Base-by-base conservation (phyloP, 2,329 filamentous ascomycete species). In the Bretziella fagacearum region DNA sequence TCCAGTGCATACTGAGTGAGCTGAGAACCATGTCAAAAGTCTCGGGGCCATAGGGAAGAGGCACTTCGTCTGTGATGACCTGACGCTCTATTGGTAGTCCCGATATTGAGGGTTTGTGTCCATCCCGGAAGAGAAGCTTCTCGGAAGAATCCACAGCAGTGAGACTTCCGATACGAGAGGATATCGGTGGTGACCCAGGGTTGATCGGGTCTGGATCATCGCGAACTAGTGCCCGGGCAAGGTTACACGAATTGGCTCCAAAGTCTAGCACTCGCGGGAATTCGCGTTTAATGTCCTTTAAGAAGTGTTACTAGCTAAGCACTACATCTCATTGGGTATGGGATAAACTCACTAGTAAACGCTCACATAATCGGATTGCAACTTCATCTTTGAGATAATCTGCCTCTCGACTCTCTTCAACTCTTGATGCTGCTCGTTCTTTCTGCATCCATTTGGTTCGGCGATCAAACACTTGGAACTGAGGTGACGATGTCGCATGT, bases 341-440 rank as follows among this genome's bases (percentile, higher is more conserved):
- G 41, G 1, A 5, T 10, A 15, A 25, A 44, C 61, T 32, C 65
- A 87, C 82, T 54, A 96, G 69, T 43, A 98, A 68, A 40, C 91
- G 74, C 56, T 96, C 89, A 56, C 83, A 84, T 22, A 98, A 66
- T 43, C 91, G 75, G 39, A 71, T 69, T 44, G 91, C 91, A 3
- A 95, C 81, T 61, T 96, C 89, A 59, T 96, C 86, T 60, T 87
- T 86, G 48, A 98, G 67, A 59, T 96, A 96, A 64, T 96, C 91
- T 20, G 85, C 81, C 56, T 83, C 74, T 13, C 89, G 74, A 59
- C 86, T 86, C 53, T 71, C 63, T 53, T 84, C 74, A 7, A 73
- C 66, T 58, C 89, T 69, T 39, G 68, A 60, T 1, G 84, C 87
- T 1, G 86, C 82, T 52, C 89, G 76, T 62, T 96, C 86, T 61